Percentiles rank a stretch among this genome's conserved stretches.
Evolutionary conservation across 2,329 filamentous ascomycete genomes (phyloP).

Genomic region (Clarireedia homoeocarpa): DNA sequence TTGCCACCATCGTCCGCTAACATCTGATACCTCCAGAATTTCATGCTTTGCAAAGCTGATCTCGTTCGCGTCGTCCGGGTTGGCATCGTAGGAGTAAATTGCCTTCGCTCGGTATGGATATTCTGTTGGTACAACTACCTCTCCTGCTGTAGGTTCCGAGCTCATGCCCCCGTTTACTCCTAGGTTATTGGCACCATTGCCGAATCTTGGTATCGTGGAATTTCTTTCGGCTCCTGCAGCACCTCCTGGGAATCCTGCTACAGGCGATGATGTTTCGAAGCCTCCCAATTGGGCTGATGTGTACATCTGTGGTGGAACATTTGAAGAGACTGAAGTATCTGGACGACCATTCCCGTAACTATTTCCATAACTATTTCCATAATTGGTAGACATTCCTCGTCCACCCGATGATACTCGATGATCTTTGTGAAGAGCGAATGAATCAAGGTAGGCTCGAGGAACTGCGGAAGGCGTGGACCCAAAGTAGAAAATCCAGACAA

Average conservation of each 20-base stretch:
- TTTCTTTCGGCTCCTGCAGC: slow-evolving; percentile 43
- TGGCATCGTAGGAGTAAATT: slow-evolving; percentile 97
- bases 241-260: slow-evolving; percentile 34
- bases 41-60: slow-evolving; percentile 96
- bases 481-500: slow-evolving; percentile 99
- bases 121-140: slow-evolving; percentile 71
- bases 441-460: slow-evolving; percentile 87
- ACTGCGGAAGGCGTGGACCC: slow-evolving; percentile 82
- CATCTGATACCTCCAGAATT: slow-evolving; percentile 91
- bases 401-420: slow-evolving; percentile 30
- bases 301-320: slow-evolving; percentile 87
- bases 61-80: slow-evolving; percentile 94
- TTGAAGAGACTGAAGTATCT: slow-evolving; percentile 74
- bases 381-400: slow-evolving; percentile 57
- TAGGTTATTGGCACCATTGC: slow-evolving; percentile 34
- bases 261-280: slow-evolving; percentile 90
- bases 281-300: slow-evolving; percentile 91
- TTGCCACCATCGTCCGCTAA: slow-evolving; percentile 97
- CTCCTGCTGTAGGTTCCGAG: slow-evolving; percentile 31
- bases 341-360: slow-evolving; percentile 67
- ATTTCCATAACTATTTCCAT: slow-evolving; percentile 60
- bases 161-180: slow-evolving; percentile 25
- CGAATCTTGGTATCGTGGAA: slow-evolving; percentile 43
- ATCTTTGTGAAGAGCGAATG: slow-evolving; percentile 90
- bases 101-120: slow-evolving; percentile 98